phyloP scores from a whole-genome alignment of 495 filamentous ascomycete genomes.

The Aspergillus egyptiacus region DNA sequence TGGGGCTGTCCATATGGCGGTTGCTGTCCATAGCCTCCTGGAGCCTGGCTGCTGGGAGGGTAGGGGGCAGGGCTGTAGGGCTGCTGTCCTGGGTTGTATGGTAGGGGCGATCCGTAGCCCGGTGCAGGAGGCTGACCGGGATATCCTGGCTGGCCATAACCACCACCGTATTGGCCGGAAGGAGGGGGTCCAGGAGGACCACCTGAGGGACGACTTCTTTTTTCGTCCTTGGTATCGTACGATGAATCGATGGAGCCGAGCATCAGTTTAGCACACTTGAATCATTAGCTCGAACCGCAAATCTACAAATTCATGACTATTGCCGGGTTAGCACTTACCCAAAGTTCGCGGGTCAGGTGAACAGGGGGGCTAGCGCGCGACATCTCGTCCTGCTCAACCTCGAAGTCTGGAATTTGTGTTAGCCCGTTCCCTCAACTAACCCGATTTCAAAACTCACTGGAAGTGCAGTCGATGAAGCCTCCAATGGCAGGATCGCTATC shows the following conservation, averaged over 20 bases:
- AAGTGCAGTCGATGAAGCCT: slow-evolving; percentile 63
- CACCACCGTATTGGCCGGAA: slow-evolving; percentile 29
- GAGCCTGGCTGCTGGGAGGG: slow-evolving; percentile 18
- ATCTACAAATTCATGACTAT: neutral
- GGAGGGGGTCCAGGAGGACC: slow-evolving; percentile 21
- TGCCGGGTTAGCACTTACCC: slow-evolving; percentile 39
- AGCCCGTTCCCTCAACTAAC: neutral
- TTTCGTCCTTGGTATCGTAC: slow-evolving; percentile 63
- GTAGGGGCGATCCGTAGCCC: slow-evolving; percentile 14
- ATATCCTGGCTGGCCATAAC: slow-evolving; percentile 22
- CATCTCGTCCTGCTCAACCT: slow-evolving; percentile 63
- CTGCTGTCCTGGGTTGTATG: slow-evolving; percentile 15
- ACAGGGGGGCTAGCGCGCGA: slow-evolving; percentile 48
- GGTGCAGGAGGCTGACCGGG: neutral
- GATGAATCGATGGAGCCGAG: slow-evolving; percentile 62
- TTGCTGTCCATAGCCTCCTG: slow-evolving; percentile 23
- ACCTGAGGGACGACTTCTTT: slow-evolving; percentile 24
- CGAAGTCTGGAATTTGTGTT: slow-evolving; percentile 47
- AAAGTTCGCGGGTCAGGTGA: slow-evolving; percentile 59
- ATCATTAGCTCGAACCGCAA: slow-evolving; percentile 3
- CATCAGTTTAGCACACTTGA: slow-evolving; percentile 59
- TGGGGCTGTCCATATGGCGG: slow-evolving; percentile 1
- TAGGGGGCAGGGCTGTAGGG: slow-evolving; percentile 17
- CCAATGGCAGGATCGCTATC: slow-evolving; percentile 61
- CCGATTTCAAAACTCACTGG: slow-evolving; percentile 46